phyloP scores from a whole-genome alignment of 2,329 filamentous ascomycete genomes.

The Lasiodiplodia sp. region DNA sequence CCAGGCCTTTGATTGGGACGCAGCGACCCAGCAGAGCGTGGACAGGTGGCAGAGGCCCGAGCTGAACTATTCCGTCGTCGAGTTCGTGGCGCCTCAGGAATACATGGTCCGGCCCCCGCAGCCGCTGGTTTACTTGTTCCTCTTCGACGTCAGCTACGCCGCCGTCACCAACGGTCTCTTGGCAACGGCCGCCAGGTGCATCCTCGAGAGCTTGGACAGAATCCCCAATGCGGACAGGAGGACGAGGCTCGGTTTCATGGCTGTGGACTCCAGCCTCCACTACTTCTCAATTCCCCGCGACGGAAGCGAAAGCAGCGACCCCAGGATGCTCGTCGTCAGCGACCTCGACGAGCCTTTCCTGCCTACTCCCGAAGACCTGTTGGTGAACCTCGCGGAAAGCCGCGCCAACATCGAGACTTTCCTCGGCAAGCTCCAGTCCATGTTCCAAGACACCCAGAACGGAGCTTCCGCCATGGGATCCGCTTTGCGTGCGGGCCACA shows the following conservation, averaged over 20 bases:
- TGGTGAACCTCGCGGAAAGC: conserved; percentile 88
- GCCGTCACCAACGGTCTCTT: conserved; percentile 89
- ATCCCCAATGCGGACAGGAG: conserved; percentile 98
- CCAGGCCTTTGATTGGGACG: conserved; percentile 99
- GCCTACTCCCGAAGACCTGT: conserved; percentile 87
- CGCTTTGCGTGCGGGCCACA: conserved; percentile 89
- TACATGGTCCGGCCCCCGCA: conserved; percentile 99
- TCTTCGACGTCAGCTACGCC: conserved; percentile 92
- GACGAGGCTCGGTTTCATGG: conserved; percentile 92
- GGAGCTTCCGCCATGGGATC: conserved; percentile 93
- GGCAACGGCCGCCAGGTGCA: conserved; percentile 90
- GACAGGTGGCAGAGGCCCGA: conserved; percentile 93
- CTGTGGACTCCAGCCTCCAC: conserved; percentile 91
- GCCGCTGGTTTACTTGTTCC: conserved; percentile 92
- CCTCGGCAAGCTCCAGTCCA: conserved; percentile 86
- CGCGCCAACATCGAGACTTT: conserved; percentile 91
- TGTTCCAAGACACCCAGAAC: conserved; percentile 96
- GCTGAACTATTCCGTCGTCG: conserved; percentile 94
- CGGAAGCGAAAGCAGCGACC: conserved; percentile 81
- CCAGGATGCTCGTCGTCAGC: conserved; percentile 91
- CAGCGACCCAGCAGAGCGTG: conserved; percentile 85
- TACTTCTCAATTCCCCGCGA: conserved; percentile 96
- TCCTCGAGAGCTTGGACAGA: conserved; percentile 90
- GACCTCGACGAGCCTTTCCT: conserved; percentile 97
- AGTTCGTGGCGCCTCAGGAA: conserved; percentile 97